Evolutionary conservation across 1,139 yeast species (phyloP), one percentile per base, ranked within the genome.

Genomic region (Sugiyamaella castrensis): DNA sequence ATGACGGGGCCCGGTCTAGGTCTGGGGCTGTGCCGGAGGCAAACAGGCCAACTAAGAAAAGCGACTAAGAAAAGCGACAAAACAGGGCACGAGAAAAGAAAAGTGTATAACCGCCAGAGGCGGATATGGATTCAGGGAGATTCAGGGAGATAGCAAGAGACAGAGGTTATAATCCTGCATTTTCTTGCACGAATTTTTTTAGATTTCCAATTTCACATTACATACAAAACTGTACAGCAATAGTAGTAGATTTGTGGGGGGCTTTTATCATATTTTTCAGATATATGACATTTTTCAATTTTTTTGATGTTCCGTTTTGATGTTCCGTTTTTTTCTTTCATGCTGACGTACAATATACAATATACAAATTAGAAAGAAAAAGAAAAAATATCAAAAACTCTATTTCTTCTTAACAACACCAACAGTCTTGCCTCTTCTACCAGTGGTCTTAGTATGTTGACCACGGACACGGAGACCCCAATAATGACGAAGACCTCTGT

Each of bases 401-500:
- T 19, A 19, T 62, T 67, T 65, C 63, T 67, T 66, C 70, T 66
- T 68, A 61, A 69, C 69, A 57, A 65, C 63, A 54, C 71, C 72
- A 58, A 64, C 72, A 48, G 69, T 71, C 77, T 79, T 80, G 67
- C 82, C 83, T 71, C 92, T 88, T 82, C 98, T 89, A 76, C 97
- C 95, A 70, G 98, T 92, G 75, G 98, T 91, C 87, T 92, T 92
- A 84, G 98, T 92, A 82, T 92, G 98, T 85, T 91, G 98, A 82
- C 98, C 98, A 85, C 98, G 89, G 67, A 80, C 84, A 74, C 80
- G 81, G 65, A 71, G 67, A 57, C 98, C 98, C 98, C 98, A 94
- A 94, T 85, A 91, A 84, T 92, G 99, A 85, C 99, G 88, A 77
- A 92, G 87, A 91, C 99, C 99, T 81, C 98, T 87, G 94, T 92